Conservation (phyloP, 257 asterid species). For the Anisodus tanguticus region DNA sequence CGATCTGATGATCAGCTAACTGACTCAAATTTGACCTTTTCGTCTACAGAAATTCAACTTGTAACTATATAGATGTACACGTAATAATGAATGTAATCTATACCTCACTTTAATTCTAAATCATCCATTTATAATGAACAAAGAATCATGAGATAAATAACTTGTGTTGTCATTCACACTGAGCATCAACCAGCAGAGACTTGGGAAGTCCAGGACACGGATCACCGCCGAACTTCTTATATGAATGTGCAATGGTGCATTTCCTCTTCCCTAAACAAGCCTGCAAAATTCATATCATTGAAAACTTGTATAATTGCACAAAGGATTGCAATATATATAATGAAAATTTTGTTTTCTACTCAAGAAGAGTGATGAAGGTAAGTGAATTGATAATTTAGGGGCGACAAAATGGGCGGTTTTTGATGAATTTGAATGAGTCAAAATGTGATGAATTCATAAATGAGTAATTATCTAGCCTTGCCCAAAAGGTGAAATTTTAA, state of each 20-base stretch:
- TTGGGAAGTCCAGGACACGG: slow-evolving; percentile 64
- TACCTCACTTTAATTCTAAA: background rate
- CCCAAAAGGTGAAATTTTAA: too few relatives aligned
- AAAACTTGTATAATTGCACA: background rate
- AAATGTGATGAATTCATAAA: too few relatives aligned
- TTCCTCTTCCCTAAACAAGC: slow-evolving; percentile 61
- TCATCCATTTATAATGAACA: background rate
- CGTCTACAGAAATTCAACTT: background rate
- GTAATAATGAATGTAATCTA: background rate
- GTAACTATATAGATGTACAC: background rate
- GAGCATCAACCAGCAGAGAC: slow-evolving; percentile 58
- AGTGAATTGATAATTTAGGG: too few relatives aligned
- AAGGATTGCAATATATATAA: too few relatives aligned
- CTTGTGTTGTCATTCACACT: slow-evolving; percentile 47
- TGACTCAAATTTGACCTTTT: background rate
- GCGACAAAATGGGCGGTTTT: too few relatives aligned
- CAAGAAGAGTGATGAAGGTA: too few relatives aligned
- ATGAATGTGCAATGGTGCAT: slow-evolving; percentile 54
- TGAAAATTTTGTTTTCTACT: too few relatives aligned
- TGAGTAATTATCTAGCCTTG: too few relatives aligned
- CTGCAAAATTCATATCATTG: slow-evolving; percentile 37
- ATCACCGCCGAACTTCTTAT: slow-evolving; percentile 56
- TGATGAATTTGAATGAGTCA: too few relatives aligned
- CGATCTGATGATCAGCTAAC: background rate
- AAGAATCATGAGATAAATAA: background rate